Evolutionary conservation across 805 yeast species (phyloP).

Genomic region (Hanseniaspora occidentalis): DNA sequence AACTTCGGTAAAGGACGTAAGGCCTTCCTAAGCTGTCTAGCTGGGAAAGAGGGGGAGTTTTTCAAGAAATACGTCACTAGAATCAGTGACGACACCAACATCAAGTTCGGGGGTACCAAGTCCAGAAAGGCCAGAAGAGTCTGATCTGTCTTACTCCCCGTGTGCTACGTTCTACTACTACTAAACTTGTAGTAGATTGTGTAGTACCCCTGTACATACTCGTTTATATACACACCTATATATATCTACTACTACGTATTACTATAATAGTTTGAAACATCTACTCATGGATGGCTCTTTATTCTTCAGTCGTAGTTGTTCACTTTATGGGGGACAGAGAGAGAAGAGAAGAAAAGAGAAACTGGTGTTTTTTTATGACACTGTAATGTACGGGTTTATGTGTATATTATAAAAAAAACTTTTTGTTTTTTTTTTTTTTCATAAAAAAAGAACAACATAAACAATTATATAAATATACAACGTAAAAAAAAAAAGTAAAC

Average conservation of each 20-base stretch:
- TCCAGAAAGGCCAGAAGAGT: slow-evolving; percentile 57
- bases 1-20: slow-evolving; percentile 85
- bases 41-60: slow-evolving; percentile 75
- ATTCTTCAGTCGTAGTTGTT: too few relatives aligned
- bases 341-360: too few relatives aligned
- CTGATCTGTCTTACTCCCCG: neutral
- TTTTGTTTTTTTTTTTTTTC: neutral
- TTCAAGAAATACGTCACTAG: slow-evolving; percentile 57
- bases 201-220: too few relatives aligned
- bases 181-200: too few relatives aligned
- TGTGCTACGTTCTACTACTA: too few relatives aligned
- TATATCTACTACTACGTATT: too few relatives aligned
- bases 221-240: too few relatives aligned
- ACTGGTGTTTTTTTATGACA: neutral
- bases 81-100: slow-evolving; percentile 64
- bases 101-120: slow-evolving; percentile 88
- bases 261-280: too few relatives aligned
- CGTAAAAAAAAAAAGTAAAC: too few relatives aligned
- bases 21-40: slow-evolving; percentile 72
- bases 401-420: neutral
- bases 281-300: too few relatives aligned
- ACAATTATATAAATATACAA: neutral
- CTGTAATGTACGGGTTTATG: neutral
- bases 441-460: neutral
- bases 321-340: too few relatives aligned